Evolutionary conservation across 2,329 filamentous ascomycete species (phyloP).

Genomic region (Xylariaceae sp.): DNA sequence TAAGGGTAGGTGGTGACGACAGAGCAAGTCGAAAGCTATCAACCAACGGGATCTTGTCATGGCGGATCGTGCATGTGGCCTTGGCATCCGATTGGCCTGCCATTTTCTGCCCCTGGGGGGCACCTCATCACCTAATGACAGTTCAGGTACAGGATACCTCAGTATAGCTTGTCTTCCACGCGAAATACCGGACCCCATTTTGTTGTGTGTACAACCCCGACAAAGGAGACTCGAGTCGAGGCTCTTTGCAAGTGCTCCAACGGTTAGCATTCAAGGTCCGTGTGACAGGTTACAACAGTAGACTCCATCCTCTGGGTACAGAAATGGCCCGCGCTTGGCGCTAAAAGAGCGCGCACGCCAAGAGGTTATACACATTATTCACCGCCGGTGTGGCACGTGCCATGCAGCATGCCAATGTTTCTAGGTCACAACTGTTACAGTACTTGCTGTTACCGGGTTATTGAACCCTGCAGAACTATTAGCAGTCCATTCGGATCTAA

Average conservation of each 20-base stretch:
- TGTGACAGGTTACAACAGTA: no score
- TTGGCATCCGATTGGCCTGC: slow-evolving; percentile 11
- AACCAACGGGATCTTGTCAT: slow-evolving; percentile 12
- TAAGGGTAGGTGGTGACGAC: not conserved
- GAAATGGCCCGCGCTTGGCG: no score
- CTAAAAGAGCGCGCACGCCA: not conserved
- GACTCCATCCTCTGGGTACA: no score
- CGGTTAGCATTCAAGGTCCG: no score
- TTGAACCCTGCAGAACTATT: no score
- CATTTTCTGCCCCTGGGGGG: not conserved
- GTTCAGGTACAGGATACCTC: no score
- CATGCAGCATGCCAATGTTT: not conserved
- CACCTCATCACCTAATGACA: not conserved
- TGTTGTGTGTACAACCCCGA: no score
- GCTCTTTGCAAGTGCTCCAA: not conserved
- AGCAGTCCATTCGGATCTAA: no score
- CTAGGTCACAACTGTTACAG: not conserved
- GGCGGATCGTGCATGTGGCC: slow-evolving; percentile 10
- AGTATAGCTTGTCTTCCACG: no score
- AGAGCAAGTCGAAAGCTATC: not conserved
- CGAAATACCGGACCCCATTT: no score
- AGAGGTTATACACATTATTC: not conserved
- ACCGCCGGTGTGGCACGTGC: slow-evolving; percentile 1
- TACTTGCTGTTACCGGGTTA: no score
- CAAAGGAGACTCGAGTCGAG: not conserved